Base-by-base conservation (phyloP, 108 stramenopile genomes). In the Fragilaria crotonensis region DNA sequence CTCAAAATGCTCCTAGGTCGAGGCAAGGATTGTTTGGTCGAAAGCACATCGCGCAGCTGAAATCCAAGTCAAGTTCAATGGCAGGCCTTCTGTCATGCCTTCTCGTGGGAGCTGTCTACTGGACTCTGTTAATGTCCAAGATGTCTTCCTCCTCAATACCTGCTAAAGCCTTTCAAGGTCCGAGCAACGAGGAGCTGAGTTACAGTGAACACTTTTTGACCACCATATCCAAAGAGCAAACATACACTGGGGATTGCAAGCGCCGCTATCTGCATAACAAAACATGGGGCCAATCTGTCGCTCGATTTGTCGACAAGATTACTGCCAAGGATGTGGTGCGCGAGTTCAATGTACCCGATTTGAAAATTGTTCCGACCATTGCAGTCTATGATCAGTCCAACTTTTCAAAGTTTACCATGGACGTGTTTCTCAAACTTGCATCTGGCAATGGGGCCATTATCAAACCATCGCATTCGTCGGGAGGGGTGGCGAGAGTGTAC, bases 211-310 rank as follows among this genome's bases (percentile, higher is more conserved):
- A 41, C 36, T 41, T 41, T 41, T 14, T 41, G 11, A 14, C 14
- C 7, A 41, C 14, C 11, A 7, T 41, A 41, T 41, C 36, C 36
- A 41, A 41, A 14, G 14, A 41, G 7, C 36, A 19, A 32, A 55
- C 54, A 11, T 55, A 55, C n/a, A 55, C 54, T 55, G 30, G 29
- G 14, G 54, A 55, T 25, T 55, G 54, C n/a, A 26, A 25, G 9
- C 5, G 28, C 5, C 5, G 18, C 5, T 30, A 55, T 27, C 30
- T 55, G 29, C 18, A 27, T 27, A 55, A 55, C 54, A 55, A n/a
- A 11, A 55, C 54, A 11, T 55, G 54, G 54, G 54, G 54, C 7
- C 5, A 55, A n/a, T 31, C 29, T 11, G 28, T 30, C 28, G 54
- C 54, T 33, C 21, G 22, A 30, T 55, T 26, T 9, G 54, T 31